Evolutionary conservation across 306 rosid species (phyloP).

Genomic region (Quercus bicolor): DNA sequence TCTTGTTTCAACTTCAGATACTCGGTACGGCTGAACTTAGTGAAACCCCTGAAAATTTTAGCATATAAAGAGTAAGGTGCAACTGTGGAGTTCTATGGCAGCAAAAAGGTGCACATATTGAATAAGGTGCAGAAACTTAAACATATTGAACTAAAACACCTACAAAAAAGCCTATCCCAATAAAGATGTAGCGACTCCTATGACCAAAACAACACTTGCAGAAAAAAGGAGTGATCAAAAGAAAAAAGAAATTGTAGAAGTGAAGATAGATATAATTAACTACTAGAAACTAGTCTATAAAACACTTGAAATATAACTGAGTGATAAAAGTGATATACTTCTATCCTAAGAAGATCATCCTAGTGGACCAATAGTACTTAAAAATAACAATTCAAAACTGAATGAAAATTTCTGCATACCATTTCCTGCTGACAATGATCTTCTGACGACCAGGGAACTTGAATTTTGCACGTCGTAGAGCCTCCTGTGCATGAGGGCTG

Average conservation of each 20-base stretch:
- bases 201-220: too few species aligned
- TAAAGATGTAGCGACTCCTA: too few species aligned
- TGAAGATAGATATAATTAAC: neutral
- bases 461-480: conserved; percentile 84
- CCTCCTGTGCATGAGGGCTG: conserved; percentile 78
- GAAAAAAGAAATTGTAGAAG: neutral
- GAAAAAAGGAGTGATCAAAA: neutral
- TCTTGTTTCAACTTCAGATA: conserved; percentile 63
- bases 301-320: neutral
- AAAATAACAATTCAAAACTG: neutral
- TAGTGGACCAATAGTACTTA: too few species aligned
- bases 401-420: conserved; percentile 36
- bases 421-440: conserved; percentile 77
- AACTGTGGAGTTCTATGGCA: neutral
- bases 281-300: neutral
- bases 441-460: conserved; percentile 90
- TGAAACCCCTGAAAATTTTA: conserved; percentile 65
- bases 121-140: neutral
- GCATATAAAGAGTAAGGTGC: neutral
- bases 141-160: neutral
- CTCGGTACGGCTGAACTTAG: conserved; percentile 58
- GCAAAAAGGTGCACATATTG: neutral
- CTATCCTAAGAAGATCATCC: too few species aligned
- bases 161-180: neutral
- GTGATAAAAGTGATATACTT: neutral